These are phyloP conservation scores for Agaricus subrufescens DNA, from an alignment of 768 basidiomycete species.

Conservation along the genomic window DNA sequence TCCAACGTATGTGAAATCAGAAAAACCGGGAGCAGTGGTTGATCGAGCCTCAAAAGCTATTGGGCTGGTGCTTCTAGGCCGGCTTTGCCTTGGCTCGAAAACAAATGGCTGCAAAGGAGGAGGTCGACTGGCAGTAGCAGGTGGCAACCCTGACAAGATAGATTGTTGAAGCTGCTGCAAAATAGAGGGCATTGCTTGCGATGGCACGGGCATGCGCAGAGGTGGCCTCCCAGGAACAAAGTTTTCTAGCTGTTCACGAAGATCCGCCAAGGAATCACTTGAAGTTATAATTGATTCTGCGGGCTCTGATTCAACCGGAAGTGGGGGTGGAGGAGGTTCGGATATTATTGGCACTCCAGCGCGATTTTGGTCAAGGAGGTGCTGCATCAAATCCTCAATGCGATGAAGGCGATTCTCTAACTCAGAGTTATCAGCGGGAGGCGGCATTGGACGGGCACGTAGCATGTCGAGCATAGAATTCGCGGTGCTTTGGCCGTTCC, in stretches of 20 bases:
- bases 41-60: constrained; percentile 12
- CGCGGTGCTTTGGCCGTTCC: constrained; percentile 57
- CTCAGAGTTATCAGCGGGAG: constrained; percentile 33
- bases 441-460: constrained; percentile 38
- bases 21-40: constrained; percentile 7
- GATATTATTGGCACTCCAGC: constrained; percentile 18
- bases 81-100: constrained; percentile 10
- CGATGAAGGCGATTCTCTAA: constrained; percentile 35
- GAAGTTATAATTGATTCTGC: constrained; percentile 24
- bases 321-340: constrained; percentile 16
- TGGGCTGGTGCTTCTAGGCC: constrained; percentile 13
- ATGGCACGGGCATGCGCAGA: constrained; percentile 37
- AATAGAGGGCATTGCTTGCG: constrained; percentile 46
- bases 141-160: constrained; percentile 26
- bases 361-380: constrained; percentile 30
- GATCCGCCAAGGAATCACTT: constrained; percentile 23
- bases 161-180: constrained; percentile 60
- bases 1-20: not conserved
- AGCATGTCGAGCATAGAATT: constrained; percentile 62
- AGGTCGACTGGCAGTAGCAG: constrained; percentile 9
- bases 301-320: constrained; percentile 16
- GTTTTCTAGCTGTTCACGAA: constrained; percentile 19
- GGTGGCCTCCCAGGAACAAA: constrained; percentile 16
- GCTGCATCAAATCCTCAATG: constrained; percentile 43
- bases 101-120: constrained; percentile 14